A percentile compares a stretch with the other conserved stretches of the same genome.
Conservation (phyloP, 1,284 basidiomycete genomes). For the Puccinia novopanici region DNA sequence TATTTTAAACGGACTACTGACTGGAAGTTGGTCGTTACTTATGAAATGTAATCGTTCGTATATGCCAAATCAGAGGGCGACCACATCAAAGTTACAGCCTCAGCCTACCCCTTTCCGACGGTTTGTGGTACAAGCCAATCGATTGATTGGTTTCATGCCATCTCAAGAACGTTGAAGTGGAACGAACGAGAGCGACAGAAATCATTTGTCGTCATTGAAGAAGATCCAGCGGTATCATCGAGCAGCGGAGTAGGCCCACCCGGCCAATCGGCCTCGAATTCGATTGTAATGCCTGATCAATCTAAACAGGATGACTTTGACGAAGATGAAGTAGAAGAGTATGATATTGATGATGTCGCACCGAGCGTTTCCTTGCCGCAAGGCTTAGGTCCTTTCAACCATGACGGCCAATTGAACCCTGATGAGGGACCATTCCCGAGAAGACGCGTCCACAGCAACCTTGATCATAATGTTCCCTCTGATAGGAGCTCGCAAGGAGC, state of each 20-base stretch:
- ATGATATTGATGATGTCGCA: constrained; percentile 76
- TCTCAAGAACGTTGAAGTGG: constrained; percentile 93
- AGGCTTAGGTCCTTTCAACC: neutral
- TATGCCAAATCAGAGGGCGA: constrained; percentile 69
- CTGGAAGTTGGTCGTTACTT: too few species aligned
- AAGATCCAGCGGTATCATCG: constrained; percentile 63
- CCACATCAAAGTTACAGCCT: constrained; percentile 97
- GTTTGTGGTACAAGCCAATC: constrained; percentile 96
- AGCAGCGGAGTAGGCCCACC: neutral
- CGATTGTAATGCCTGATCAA: constrained; percentile 61
- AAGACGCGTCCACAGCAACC: neutral
- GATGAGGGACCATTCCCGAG: neutral
- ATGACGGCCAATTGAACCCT: neutral
- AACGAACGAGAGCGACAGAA: constrained; percentile 94
- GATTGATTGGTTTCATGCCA: constrained; percentile 97
- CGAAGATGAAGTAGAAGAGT: constrained; percentile 62
- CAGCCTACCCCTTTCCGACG: constrained; percentile 97
- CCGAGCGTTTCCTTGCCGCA: too few species aligned
- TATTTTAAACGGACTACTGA: neutral
- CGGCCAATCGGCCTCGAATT: constrained; percentile 54
- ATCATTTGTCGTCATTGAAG: constrained; percentile 95
- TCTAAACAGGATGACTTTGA: constrained; percentile 61
- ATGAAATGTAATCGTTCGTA: neutral
- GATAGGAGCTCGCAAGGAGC: constrained; percentile 8
- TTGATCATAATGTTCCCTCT: neutral